These are phyloP conservation scores for maize (Zea mays) DNA, from an alignment of 176 grass and related monocot genomes.

Conservation along the genomic window DNA sequence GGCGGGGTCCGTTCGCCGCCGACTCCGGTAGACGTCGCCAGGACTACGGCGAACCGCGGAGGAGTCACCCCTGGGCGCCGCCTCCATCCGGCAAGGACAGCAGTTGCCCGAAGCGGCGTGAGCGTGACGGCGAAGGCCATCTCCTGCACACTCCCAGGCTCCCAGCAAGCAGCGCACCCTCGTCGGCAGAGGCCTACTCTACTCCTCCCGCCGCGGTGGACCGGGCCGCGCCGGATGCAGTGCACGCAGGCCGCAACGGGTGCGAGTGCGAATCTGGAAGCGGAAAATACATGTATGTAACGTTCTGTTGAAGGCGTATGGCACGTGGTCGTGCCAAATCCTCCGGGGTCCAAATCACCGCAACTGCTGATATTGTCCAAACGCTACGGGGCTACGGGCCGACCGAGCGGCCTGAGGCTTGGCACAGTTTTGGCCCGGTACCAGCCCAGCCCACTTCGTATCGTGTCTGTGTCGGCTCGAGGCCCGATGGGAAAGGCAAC, in stretches of 20 bases:
- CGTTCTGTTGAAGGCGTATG: not conserved
- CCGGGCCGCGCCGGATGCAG: not conserved
- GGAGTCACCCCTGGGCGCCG: not conserved
- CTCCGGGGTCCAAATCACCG: no score
- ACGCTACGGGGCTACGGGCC: no score
- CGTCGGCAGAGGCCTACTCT: not conserved
- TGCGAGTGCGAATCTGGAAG: not conserved
- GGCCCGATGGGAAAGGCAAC: no score
- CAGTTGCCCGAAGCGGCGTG: not conserved
- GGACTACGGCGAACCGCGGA: constrained; percentile 21
- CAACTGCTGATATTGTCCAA: no score
- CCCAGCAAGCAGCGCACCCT: not conserved
- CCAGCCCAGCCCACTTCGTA: no score
- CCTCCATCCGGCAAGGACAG: constrained; percentile 6
- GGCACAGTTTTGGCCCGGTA: no score
- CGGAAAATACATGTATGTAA: not conserved
- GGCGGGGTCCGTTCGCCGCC: not conserved
- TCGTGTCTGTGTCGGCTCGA: no score
- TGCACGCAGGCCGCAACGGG: not conserved
- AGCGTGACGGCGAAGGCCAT: constrained; percentile 46
- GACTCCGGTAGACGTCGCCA: constrained; percentile 3
- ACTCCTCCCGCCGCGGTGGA: not conserved
- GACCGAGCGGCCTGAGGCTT: no score
- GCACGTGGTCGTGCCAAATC: no score
- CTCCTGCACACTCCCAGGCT: not conserved